Percentiles rank a stretch among this genome's conserved stretches.
Conservation (phyloP, 768 basidiomycete species). For the Termitomyces sp. region DNA sequence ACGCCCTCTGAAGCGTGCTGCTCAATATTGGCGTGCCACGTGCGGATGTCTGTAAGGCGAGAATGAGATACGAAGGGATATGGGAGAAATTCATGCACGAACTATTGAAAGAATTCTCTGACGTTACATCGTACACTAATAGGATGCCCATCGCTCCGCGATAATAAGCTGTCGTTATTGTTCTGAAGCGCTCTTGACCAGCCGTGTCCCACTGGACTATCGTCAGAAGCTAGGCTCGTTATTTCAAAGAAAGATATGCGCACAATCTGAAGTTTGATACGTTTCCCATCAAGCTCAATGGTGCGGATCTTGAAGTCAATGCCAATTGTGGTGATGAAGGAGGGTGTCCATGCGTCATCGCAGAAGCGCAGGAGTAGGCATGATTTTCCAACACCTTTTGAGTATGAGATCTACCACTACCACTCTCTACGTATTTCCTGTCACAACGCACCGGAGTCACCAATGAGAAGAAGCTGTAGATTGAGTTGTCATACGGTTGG, state of each 20-base stretch:
- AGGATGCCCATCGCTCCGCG: conserved; percentile 98
- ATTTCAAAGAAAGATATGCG: conserved; percentile 21
- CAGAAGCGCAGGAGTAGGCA: conserved; percentile 95
- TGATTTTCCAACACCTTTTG: conserved; percentile 91
- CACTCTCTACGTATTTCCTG: not conserved
- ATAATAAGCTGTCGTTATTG: conserved; percentile 99
- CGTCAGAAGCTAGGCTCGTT: not conserved
- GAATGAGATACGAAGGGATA: not conserved
- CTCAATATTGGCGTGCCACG: conserved; percentile 97
- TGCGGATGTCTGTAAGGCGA: conserved; percentile 76
- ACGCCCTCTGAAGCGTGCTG: conserved; percentile 98
- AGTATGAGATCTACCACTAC: conserved; percentile 1
- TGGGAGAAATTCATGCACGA: conserved; percentile 23
- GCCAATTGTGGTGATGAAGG: conserved; percentile 98
- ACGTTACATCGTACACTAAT: conserved; percentile 97
- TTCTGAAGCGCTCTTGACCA: conserved; percentile 97
- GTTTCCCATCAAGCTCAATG: conserved; percentile 96
- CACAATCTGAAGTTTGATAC: conserved; percentile 98
- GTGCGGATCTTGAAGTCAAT: conserved; percentile 99
- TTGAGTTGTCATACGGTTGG: not conserved
- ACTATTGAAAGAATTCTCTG: conserved; percentile 95
- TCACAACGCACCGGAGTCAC: conserved; percentile 73
- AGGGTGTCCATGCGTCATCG: conserved; percentile 99
- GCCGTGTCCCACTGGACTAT: conserved; percentile 90
- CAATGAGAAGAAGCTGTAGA: conserved; percentile 82